Evolutionary conservation across 129 eudicot genomes (phyloP), one percentile per base, ranked within the genome.

Genomic region (Mikania micrantha): DNA sequence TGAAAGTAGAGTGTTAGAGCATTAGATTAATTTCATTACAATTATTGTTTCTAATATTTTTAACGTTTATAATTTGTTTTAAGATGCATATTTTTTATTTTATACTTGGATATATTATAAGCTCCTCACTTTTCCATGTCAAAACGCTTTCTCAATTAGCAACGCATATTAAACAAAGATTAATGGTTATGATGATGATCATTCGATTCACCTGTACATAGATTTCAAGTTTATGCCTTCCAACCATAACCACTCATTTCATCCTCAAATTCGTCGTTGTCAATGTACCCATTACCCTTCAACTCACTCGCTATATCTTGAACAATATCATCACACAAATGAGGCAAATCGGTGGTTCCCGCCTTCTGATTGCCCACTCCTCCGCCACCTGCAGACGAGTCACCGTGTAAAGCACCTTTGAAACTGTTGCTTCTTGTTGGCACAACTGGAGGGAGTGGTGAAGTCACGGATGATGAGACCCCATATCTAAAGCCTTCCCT

Each of bases 361-460:
- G 42, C 67, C 77, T 88, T 91, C 74, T 78, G 78, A 62, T 67
- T 32, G 9, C 70, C 27, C 4, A 45, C 69, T 4, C 70, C 70
- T 9, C 45, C 54, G 10, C 67, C 90, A 35, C 79, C 83, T 0
- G 85, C 83, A 49, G 88, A 82, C 16, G 90, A 61, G 38, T 86
- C 90, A 17, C 81, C 77, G 38, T 77, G 83, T 7, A 83, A 76
- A 57, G 77, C 74, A 56, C 79, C 77, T 69, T 86, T 88, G 29
- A 78, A 82, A 73, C 91, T 88, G 63, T 77, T 82, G 82, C 84
- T 88, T 71, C 94, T 82, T 9, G 85, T 86, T 1, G 96, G 88
- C 15, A 60, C 69, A 2, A 79, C 83, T 29, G 81, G 84, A 9
- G 54, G 69, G 8, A 67, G 52, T 13, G 78, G 75, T 41, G 81